Evolutionary conservation across 1,139 yeast genomes (phyloP).

Genomic region (Magnusiomyces sp.): DNA sequence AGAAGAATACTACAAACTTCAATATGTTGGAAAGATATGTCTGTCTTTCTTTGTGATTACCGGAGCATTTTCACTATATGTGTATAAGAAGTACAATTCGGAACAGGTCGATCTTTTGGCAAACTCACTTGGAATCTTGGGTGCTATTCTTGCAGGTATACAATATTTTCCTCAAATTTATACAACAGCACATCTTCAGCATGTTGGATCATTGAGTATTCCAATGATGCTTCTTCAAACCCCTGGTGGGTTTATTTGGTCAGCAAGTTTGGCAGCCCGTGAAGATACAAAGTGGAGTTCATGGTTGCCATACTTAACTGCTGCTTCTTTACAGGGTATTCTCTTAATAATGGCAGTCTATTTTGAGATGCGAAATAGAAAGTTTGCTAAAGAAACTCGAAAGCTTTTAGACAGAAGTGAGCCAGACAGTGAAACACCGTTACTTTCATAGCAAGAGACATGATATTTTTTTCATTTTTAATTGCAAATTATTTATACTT

Average conservation of each 20-base stretch:
- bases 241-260: conserved; percentile 81
- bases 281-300: conserved; percentile 83
- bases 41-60: conserved; percentile 30
- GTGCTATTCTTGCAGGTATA: conserved; percentile 47
- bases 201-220: conserved; percentile 72
- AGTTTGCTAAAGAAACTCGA: conserved; percentile 6
- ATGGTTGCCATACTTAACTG: conserved; percentile 72
- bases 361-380: conserved; percentile 27
- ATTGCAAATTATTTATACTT: neutral
- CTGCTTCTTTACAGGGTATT: conserved; percentile 58
- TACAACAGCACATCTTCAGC: conserved; percentile 61
- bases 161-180: conserved; percentile 77
- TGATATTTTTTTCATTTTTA: neutral
- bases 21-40: conserved; percentile 20
- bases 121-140: conserved; percentile 51
- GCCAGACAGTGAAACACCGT: neutral
- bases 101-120: conserved; percentile 37
- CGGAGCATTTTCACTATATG: conserved; percentile 33
- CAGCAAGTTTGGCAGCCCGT: conserved; percentile 57
- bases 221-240: conserved; percentile 83
- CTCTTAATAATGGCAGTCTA: conserved; percentile 46
- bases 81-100: conserved; percentile 19
- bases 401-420: neutral
- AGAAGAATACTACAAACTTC: conserved; percentile 21
- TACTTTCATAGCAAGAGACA: neutral